A percentile compares a stretch with the other conserved stretches of the same genome.
Evolutionary conservation across 73 alveolate species (phyloP).

Genomic region (Vitrella brassicaformis): DNA sequence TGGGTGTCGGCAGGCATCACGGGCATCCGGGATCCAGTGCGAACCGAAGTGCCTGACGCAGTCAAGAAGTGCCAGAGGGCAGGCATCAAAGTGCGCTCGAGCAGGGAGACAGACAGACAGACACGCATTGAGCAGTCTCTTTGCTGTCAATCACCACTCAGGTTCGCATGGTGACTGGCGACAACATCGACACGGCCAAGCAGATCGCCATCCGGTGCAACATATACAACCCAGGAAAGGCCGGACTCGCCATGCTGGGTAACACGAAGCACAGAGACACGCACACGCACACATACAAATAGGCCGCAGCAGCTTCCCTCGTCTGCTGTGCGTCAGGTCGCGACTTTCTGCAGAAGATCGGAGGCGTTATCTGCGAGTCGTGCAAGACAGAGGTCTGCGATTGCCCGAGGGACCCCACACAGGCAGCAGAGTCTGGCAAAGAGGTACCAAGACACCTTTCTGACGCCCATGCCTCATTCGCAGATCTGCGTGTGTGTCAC

Average conservation of each 20-base stretch:
- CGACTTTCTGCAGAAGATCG: constrained; percentile 24
- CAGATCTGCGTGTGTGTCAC: background rate
- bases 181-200: constrained; percentile 75
- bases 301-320: no score
- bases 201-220: constrained; percentile 82
- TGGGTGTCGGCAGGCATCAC: no score
- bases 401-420: constrained; percentile 21
- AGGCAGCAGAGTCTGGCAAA: constrained; percentile 27
- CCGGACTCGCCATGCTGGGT: background rate
- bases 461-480: constrained; percentile 47
- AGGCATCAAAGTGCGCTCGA: constrained; percentile 76
- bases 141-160: no score
- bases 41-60: constrained; percentile 73
- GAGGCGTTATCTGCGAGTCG: constrained; percentile 65
- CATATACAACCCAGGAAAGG: constrained; percentile 9
- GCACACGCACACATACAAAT: no score
- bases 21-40: constrained; percentile 52
- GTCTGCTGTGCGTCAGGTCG: no score
- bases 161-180: constrained; percentile 96
- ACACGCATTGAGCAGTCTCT: no score
- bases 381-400: constrained; percentile 35
- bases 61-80: constrained; percentile 62
- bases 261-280: no score
- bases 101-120: no score
- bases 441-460: constrained; percentile 49